Conservation (phyloP, 2,329 filamentous ascomycete genomes). For the Lachnellula arida region DNA sequence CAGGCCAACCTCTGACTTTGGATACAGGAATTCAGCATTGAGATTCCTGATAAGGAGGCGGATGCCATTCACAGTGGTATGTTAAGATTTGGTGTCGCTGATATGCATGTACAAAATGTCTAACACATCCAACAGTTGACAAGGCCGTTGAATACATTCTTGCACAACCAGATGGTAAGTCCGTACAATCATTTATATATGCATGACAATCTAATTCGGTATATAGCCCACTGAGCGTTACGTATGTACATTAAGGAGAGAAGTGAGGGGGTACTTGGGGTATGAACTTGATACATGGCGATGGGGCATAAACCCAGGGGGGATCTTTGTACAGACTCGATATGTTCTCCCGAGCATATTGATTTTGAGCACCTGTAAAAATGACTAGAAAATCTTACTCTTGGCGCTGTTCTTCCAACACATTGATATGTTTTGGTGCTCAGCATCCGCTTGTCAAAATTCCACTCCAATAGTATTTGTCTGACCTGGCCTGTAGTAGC, state of each 20-base stretch:
- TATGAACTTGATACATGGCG: slow-evolving; percentile 14
- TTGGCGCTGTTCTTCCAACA: slow-evolving; percentile 2
- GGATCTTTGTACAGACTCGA: slow-evolving; percentile 27
- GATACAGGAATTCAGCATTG: slow-evolving; percentile 61
- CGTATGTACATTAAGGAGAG: slow-evolving; percentile 27
- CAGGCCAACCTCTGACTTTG: slow-evolving; percentile 22
- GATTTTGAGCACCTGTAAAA: slow-evolving; percentile 32
- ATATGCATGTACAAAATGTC: neutral
- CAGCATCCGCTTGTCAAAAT: neutral
- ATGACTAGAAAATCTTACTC: slow-evolving; percentile 34
- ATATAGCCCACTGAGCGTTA: slow-evolving; percentile 29
- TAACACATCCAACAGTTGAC: slow-evolving; percentile 49
- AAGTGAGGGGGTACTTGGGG: slow-evolving; percentile 3
- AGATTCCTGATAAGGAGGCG: slow-evolving; percentile 76
- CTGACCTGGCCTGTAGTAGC: neutral
- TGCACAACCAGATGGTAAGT: slow-evolving; percentile 68
- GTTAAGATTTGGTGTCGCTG: slow-evolving; percentile 29
- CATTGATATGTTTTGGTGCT: neutral
- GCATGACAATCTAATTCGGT: slow-evolving; percentile 8
- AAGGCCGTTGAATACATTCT: slow-evolving; percentile 73
- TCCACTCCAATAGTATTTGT: neutral
- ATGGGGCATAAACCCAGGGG: slow-evolving; percentile 16
- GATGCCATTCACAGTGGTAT: slow-evolving; percentile 72
- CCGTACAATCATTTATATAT: neutral
- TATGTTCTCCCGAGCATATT: slow-evolving; percentile 26